Conservation (phyloP, 352 stramenopile species). For the Pythium biforme region DNA sequence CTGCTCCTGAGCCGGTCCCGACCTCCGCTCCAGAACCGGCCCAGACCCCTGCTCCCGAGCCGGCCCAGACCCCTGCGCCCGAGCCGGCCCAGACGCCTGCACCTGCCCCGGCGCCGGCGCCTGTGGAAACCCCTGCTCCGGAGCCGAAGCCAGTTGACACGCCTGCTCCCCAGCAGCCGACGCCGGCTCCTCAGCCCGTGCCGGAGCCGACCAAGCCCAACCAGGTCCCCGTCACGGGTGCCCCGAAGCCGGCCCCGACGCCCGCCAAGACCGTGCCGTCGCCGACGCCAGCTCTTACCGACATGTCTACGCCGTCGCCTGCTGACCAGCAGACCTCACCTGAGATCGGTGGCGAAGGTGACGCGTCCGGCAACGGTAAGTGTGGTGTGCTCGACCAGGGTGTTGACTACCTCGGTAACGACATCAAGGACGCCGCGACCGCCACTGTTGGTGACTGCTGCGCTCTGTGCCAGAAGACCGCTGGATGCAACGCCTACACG, state of each 20-base stretch:
- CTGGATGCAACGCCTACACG: slow-evolving; percentile 29
- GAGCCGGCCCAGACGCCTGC: not conserved
- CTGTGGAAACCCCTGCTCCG: slow-evolving; percentile 8
- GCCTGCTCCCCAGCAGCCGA: too few species aligned
- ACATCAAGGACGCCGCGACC: slow-evolving; percentile 25
- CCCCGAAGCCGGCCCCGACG: not conserved
- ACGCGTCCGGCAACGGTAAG: not conserved
- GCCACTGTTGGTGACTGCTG: slow-evolving; percentile 28
- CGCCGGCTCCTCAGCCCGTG: too few species aligned
- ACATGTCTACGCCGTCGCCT: slow-evolving; percentile 20
- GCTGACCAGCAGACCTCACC: slow-evolving; percentile 10
- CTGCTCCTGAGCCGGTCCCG: slow-evolving; percentile 5
- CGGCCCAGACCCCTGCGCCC: slow-evolving; percentile 2
- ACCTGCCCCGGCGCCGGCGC: not conserved
- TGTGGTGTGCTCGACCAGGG: slow-evolving; percentile 26
- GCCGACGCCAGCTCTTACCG: not conserved
- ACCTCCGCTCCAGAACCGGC: slow-evolving; percentile 5
- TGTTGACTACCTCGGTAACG: slow-evolving; percentile 39
- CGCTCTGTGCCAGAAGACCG: slow-evolving; percentile 26
- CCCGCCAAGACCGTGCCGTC: not conserved
- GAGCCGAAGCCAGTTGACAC: not conserved
- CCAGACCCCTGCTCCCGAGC: slow-evolving; percentile 1
- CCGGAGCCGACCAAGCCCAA: not conserved
- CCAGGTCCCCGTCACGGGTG: not conserved
- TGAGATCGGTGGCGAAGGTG: not conserved